A percentile compares a stretch with the other conserved stretches of the same genome.
These are phyloP conservation scores for Neurospora tetrasperma DNA, from an alignment of 495 filamentous ascomycete species.

Conservation along the genomic window DNA sequence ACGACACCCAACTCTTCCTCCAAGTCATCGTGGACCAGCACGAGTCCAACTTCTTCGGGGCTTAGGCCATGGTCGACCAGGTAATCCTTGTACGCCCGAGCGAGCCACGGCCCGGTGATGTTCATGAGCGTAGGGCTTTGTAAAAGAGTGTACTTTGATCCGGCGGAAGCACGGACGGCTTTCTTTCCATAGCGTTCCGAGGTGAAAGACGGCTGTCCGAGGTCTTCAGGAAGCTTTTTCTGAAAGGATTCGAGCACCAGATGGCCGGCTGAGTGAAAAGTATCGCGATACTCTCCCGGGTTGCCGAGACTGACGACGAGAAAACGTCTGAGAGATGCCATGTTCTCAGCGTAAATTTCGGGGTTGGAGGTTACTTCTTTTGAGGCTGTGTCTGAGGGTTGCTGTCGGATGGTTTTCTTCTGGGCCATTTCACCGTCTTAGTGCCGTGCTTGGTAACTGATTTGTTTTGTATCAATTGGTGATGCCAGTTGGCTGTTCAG, in stretches of 20 bases:
- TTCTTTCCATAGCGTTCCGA: constrained; percentile 30
- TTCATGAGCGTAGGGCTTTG: constrained; percentile 72
- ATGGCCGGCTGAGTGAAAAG: constrained; percentile 77
- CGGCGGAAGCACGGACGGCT: constrained; percentile 28
- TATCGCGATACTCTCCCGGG: constrained; percentile 47
- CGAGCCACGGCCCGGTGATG: constrained; percentile 49
- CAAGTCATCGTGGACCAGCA: constrained; percentile 78
- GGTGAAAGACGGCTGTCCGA: constrained; percentile 33
- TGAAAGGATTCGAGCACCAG: constrained; percentile 49
- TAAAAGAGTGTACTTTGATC: constrained; percentile 50
- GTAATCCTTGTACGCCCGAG: constrained; percentile 31
- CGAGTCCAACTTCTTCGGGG: constrained; percentile 37
- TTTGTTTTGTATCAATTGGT: background rate
- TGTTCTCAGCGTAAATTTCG: background rate
- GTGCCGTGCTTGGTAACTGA: background rate
- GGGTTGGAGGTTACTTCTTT: background rate
- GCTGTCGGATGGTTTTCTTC: background rate
- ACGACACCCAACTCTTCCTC: constrained; percentile 59
- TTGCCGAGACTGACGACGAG: constrained; percentile 41
- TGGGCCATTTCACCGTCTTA: background rate
- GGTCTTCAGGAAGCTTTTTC: constrained; percentile 26
- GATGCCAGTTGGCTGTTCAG: background rate
- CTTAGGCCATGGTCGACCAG: constrained; percentile 19
- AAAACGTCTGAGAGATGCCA: constrained; percentile 23
- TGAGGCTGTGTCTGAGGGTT: background rate